phyloP scores from a whole-genome alignment of 2,329 filamentous ascomycete genomes.

The Anthostomella pinea region DNA sequence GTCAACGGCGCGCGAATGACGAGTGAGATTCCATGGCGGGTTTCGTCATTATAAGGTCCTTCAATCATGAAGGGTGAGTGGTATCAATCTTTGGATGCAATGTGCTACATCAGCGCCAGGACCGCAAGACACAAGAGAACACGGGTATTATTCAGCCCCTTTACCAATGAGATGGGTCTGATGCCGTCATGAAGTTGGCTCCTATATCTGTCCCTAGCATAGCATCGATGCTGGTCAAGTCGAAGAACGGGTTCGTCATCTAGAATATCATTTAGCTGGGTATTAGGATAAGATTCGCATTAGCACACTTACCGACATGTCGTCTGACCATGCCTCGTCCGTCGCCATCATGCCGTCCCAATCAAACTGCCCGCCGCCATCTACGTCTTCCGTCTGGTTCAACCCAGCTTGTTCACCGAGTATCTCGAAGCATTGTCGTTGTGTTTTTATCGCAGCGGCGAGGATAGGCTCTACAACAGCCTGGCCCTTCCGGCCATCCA shows the following conservation, averaged over 20 bases:
- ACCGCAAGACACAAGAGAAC: too few relatives aligned
- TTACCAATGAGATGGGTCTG: neutral
- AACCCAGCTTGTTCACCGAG: slow-evolving; percentile 31
- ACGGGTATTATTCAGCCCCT: too few relatives aligned
- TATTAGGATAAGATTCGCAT: neutral
- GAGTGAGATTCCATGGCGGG: too few relatives aligned
- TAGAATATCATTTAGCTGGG: too few relatives aligned
- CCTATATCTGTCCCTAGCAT: slow-evolving; percentile 12
- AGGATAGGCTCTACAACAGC: slow-evolving; percentile 35
- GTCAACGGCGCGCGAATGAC: too few relatives aligned
- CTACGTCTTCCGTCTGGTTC: slow-evolving; percentile 4
- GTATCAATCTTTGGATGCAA: neutral
- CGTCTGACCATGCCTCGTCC: slow-evolving; percentile 38
- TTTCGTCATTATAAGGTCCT: too few relatives aligned
- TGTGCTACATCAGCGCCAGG: too few relatives aligned
- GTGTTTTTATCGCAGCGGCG: slow-evolving; percentile 36
- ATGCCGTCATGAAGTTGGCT: neutral
- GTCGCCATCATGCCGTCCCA: slow-evolving; percentile 25
- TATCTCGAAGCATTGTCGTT: slow-evolving; percentile 31
- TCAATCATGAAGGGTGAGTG: too few relatives aligned
- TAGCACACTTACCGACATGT: slow-evolving; percentile 13
- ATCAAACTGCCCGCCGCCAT: slow-evolving; percentile 17
- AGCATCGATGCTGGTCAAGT: slow-evolving; percentile 25
- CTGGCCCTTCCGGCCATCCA: slow-evolving; percentile 32
- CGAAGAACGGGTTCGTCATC: slow-evolving; percentile 22